Percentiles rank a stretch among this genome's conserved stretches.
Conservation (phyloP, 202 grass and related monocot genomes). For the Panicum virgatum region DNA sequence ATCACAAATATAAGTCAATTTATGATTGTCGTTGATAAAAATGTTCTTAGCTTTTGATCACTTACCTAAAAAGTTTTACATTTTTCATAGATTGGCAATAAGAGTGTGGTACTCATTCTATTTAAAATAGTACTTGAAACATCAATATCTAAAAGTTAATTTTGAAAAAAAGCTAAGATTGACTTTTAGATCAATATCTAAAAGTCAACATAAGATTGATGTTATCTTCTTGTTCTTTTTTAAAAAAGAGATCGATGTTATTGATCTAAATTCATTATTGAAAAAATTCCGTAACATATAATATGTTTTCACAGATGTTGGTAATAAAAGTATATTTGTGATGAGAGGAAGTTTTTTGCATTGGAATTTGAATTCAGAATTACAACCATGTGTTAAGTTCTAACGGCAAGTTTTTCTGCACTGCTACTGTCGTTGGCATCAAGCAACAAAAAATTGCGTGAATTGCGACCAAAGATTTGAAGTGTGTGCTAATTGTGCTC, state of each 20-base stretch:
- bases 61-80: neutral
- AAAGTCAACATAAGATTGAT: neutral
- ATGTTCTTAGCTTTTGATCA: neutral
- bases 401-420: slow-evolving; percentile 14
- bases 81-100: neutral
- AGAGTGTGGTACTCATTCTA: neutral
- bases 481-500: neutral
- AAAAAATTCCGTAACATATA: too few species aligned
- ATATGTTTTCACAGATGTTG: neutral
- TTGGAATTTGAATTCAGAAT: neutral
- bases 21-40: neutral
- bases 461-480: slow-evolving; percentile 25
- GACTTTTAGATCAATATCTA: too few species aligned
- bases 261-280: neutral
- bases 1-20: neutral
- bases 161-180: too few species aligned
- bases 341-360: neutral
- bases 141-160: neutral
- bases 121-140: neutral
- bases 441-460: slow-evolving; percentile 17
- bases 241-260: neutral
- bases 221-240: too few species aligned
- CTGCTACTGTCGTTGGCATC: neutral
- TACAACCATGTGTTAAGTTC: slow-evolving; percentile 3
- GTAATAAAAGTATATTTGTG: neutral